phyloP scores from a whole-genome alignment of 2,329 filamentous ascomycete species.

The Xylaria sp. region DNA sequence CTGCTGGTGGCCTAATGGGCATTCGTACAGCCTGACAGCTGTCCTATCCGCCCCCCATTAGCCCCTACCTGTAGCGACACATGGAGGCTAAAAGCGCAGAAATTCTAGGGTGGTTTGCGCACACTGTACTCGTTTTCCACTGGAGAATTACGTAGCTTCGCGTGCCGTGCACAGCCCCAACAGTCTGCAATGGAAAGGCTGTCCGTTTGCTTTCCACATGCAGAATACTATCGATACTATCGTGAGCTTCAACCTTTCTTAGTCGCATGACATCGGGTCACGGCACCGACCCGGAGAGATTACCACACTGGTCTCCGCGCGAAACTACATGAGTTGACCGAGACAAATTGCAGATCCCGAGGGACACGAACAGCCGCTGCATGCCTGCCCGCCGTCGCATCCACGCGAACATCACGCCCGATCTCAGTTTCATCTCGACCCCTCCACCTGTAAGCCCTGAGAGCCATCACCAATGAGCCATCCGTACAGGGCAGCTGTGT shows the following conservation, averaged over 20 bases:
- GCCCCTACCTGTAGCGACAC: not conserved
- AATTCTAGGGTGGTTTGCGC: not conserved
- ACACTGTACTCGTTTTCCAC: conserved; percentile 3
- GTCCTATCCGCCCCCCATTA: too few species aligned
- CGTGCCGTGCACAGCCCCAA: conserved; percentile 23
- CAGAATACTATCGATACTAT: not conserved
- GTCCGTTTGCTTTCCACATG: conserved; percentile 7
- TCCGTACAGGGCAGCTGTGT: not conserved
- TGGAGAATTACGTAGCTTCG: conserved; percentile 26
- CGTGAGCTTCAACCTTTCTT: not conserved
- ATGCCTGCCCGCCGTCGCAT: conserved; percentile 9
- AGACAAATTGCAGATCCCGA: not conserved
- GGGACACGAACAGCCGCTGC: not conserved
- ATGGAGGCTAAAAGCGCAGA: too few species aligned
- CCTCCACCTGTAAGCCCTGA: conserved; percentile 6
- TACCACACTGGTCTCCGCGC: not conserved
- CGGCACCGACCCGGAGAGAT: conserved; percentile 5
- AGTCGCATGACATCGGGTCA: not conserved
- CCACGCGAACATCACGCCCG: conserved; percentile 21
- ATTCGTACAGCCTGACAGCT: not conserved
- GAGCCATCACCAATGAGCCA: not conserved
- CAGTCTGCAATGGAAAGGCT: conserved; percentile 5
- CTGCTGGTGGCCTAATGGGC: not conserved
- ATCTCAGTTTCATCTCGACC: conserved; percentile 26
- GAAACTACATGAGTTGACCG: not conserved